Evolutionary conservation across 1,284 basidiomycete genomes (phyloP), one percentile per base, ranked within the genome.

Genomic region (Hortiboletus rubellus): DNA sequence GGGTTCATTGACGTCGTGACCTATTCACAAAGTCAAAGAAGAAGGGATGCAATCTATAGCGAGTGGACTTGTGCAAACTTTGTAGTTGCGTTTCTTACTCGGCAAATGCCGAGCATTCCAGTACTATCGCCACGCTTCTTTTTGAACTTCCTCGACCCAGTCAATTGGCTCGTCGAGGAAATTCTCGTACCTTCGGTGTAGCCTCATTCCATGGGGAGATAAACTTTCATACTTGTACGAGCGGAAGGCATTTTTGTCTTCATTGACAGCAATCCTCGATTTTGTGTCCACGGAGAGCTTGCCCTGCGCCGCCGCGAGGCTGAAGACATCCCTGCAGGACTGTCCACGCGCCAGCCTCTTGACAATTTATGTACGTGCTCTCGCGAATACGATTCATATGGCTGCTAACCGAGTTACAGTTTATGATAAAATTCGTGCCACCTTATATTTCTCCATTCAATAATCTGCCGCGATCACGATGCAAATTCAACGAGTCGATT

Each of bases 201-300:
- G 69, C 65, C 71, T 73, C 68, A 72, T 70, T 70, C 71, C 68
- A 69, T 71, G 68, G 64, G 70, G 14, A 72, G 52, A 70, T 44
- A 10, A 52, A 59, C 3, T 11, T 54, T 48, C 65, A 56, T 30
- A 50, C 52, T 71, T 52, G 58, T 54, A 33, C 43, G 11, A 17
- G 46, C 30, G 18, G 34, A 54, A 46, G 34, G 14, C 40, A 2
- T 14, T 41, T 43, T 54, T 38, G n/a, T 47, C 44, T 38, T 24
- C 31, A 22, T 22, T 22, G 22, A 22, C 22, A 41, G 38, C 30
- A 38, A 18, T 41, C 45, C 27, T 49, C 34, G 38, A 27, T 30
- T 36, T 54, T 46, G 51, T 24, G 22, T 41, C 27, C 7, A 42
- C 15, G n/a, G 31, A 46, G 30, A 40, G 36, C 14, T 30, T 33